phyloP scores from a whole-genome alignment of 768 basidiomycete genomes.

The Hemileccinum rubropunctum region DNA sequence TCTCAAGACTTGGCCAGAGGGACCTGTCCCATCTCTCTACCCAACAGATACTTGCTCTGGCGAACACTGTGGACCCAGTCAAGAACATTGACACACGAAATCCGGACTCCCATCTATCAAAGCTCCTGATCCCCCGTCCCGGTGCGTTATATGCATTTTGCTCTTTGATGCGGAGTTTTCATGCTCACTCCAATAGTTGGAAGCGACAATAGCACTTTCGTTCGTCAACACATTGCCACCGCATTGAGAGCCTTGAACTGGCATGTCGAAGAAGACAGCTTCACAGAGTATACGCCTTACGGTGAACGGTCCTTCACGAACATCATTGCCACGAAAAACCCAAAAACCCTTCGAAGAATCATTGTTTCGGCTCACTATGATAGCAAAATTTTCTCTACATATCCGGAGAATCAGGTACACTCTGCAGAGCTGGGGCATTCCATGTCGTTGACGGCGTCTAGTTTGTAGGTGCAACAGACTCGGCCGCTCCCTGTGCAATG shows the following conservation, averaged over 20 bases:
- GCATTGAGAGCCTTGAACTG: conserved; percentile 73
- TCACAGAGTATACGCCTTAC: conserved; percentile 76
- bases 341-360: conserved; percentile 74
- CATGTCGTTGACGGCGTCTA: conserved; percentile 32
- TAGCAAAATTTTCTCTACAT: conserved; percentile 78
- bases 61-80: conserved; percentile 58
- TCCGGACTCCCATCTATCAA: conserved; percentile 72
- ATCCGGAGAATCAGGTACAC: conserved; percentile 72
- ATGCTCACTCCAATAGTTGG: conserved; percentile 43
- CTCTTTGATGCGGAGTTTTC: not conserved
- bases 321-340: conserved; percentile 93
- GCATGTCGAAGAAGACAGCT: conserved; percentile 85
- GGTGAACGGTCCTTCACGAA: conserved; percentile 82
- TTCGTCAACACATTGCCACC: conserved; percentile 77
- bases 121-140: conserved; percentile 81
- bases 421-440: not conserved
- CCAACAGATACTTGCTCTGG: conserved; percentile 49
- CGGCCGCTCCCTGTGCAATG: conserved; percentile 92
- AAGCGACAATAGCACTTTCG: conserved; percentile 75
- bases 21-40: conserved; percentile 44
- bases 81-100: conserved; percentile 65
- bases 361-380: conserved; percentile 93
- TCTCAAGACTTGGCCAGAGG: conserved; percentile 35
- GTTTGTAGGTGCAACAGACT: conserved; percentile 98
- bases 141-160: conserved; percentile 45